Percentiles rank a stretch among this genome's conserved stretches.
Evolutionary conservation across 306 rosid genomes (phyloP).

Genomic region (Bauhinia variegata): DNA sequence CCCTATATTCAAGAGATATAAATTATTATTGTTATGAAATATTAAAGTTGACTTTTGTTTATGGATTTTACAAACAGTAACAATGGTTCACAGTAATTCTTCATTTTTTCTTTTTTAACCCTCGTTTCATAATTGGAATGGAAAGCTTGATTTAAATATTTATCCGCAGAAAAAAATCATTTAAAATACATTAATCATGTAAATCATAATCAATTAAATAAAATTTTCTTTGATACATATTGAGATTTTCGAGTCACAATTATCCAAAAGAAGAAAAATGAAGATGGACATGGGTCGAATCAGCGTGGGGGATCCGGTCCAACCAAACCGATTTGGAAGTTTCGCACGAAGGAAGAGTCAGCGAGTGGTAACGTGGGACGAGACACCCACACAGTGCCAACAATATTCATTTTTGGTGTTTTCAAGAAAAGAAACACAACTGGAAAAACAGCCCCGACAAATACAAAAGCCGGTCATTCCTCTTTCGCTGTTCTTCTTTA

Average conservation of each 20-base stretch:
- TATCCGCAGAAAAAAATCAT: too few species aligned
- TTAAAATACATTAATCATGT: too few species aligned
- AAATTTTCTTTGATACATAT: too few species aligned
- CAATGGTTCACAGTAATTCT: slow-evolving; percentile 4
- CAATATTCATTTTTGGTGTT: slow-evolving; percentile 16
- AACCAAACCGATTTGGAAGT: slow-evolving; percentile 17
- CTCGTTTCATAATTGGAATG: too few species aligned
- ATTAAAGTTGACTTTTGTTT: too few species aligned
- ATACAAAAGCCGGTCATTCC: slow-evolving; percentile 35
- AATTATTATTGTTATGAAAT: neutral
- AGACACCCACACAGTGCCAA: slow-evolving; percentile 18
- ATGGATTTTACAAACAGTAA: neutral
- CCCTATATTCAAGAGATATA: neutral
- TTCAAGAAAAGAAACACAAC: slow-evolving; percentile 36
- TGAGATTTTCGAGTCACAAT: too few species aligned
- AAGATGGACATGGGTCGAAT: slow-evolving; percentile 6
- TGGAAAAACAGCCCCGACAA: slow-evolving; percentile 38
- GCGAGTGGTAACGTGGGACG: neutral
- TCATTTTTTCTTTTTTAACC: too few species aligned
- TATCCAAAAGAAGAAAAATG: too few species aligned
- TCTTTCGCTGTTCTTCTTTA: slow-evolving; percentile 36
- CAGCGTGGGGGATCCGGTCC: too few species aligned
- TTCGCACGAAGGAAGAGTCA: slow-evolving; percentile 11
- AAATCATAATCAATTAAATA: too few species aligned
- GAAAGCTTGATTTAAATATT: too few species aligned